Evolutionary conservation across 1,284 basidiomycete species (phyloP).

Genomic region (Cryptococcus sp.): DNA sequence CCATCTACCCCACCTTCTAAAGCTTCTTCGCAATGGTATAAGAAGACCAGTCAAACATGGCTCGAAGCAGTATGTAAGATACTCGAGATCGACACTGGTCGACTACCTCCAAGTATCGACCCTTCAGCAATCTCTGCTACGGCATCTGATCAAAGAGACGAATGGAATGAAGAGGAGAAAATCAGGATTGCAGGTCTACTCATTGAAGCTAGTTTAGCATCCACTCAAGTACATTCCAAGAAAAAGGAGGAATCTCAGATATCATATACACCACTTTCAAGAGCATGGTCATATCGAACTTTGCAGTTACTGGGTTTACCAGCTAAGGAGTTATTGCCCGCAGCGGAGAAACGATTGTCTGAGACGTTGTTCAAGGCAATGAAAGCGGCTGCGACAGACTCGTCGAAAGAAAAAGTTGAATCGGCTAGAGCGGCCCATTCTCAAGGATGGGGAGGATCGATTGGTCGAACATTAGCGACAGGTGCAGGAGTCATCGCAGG

Average conservation of each 20-base stretch:
- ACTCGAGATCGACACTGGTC: constrained; percentile 27
- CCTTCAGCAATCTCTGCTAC: constrained; percentile 21
- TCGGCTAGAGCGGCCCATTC: constrained; percentile 41
- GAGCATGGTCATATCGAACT: constrained; percentile 39
- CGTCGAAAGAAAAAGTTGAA: constrained; percentile 38
- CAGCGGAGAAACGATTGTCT: constrained; percentile 44
- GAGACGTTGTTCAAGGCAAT: constrained; percentile 47
- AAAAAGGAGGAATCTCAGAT: constrained; percentile 17
- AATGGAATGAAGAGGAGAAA: constrained; percentile 27
- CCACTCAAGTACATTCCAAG: constrained; percentile 11
- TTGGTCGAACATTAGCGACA: constrained; percentile 47
- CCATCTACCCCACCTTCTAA: constrained; percentile 10
- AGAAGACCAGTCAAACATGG: constrained; percentile 23
- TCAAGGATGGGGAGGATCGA: constrained; percentile 50
- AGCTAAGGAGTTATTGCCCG: constrained; percentile 26
- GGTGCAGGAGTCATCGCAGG: constrained; percentile 50
- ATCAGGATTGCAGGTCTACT: constrained; percentile 26
- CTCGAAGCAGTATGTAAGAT: constrained; percentile 32
- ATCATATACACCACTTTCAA: constrained; percentile 45
- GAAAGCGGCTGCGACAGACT: constrained; percentile 19
- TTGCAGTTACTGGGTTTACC: constrained; percentile 41
- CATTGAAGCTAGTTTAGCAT: constrained; percentile 36
- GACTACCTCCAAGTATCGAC: constrained; percentile 29
- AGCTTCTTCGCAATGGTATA: constrained; percentile 18
- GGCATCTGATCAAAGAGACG: constrained; percentile 21